These are phyloP conservation scores for Triticum urartu DNA, from an alignment of 176 grass and related monocot genomes.

Conservation along the genomic window DNA sequence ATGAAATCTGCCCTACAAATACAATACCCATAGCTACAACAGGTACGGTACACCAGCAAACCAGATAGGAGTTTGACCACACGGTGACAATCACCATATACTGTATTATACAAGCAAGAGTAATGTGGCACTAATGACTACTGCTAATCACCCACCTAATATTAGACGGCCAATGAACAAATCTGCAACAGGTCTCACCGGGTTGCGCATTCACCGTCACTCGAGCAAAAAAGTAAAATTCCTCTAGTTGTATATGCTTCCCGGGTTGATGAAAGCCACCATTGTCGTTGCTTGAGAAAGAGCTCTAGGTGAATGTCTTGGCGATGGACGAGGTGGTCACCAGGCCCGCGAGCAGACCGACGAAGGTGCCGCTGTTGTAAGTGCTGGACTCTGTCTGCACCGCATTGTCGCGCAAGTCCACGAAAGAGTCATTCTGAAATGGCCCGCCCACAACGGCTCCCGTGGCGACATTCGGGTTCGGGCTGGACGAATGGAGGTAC, in stretches of 20 bases:
- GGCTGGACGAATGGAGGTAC: slow-evolving; percentile 57
- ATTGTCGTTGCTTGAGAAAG: neutral
- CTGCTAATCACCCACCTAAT: slow-evolving; percentile 19
- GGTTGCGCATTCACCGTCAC: neutral
- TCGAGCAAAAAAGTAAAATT: neutral
- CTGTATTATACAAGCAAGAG: neutral
- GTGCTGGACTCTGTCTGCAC: slow-evolving; percentile 86
- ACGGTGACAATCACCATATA: neutral
- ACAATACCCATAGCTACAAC: slow-evolving; percentile 33
- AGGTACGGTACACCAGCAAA: slow-evolving; percentile 22
- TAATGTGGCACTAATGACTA: slow-evolving; percentile 25
- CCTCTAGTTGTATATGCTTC: neutral
- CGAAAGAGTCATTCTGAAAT: slow-evolving; percentile 78
- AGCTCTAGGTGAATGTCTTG: slow-evolving; percentile 65
- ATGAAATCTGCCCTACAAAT: slow-evolving; percentile 40
- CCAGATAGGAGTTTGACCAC: neutral
- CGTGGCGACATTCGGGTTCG: slow-evolving; percentile 80
- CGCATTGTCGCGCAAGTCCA: slow-evolving; percentile 77
- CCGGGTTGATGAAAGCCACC: neutral
- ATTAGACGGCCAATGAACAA: neutral
- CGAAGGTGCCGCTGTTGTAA: slow-evolving; percentile 84
- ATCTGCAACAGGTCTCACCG: neutral
- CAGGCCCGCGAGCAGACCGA: slow-evolving; percentile 68
- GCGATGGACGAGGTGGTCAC: slow-evolving; percentile 75
- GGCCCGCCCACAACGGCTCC: slow-evolving; percentile 89